Percentiles rank a stretch among this genome's conserved stretches.
These are phyloP conservation scores for Grammothele lineata DNA, from an alignment of 768 basidiomycete species.

Conservation along the genomic window DNA sequence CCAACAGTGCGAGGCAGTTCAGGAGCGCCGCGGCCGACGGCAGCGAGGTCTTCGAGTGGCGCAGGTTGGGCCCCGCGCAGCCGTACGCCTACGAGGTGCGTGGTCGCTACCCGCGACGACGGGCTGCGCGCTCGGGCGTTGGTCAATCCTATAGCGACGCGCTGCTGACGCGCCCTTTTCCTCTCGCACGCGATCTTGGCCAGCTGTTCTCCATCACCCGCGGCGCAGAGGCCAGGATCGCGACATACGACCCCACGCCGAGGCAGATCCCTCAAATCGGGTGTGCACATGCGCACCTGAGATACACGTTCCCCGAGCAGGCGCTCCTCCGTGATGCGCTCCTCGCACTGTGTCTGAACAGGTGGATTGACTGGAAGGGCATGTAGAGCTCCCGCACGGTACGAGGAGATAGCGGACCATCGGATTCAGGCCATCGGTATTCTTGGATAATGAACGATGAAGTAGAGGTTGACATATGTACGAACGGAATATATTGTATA, in stretches of 20 bases:
- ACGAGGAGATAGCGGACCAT: constrained; percentile 1
- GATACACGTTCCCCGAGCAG: constrained; percentile 60
- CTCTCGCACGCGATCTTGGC: constrained; percentile 40
- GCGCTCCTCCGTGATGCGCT: constrained; percentile 58
- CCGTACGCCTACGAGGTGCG: constrained; percentile 59
- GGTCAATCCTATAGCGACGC: too few relatives aligned
- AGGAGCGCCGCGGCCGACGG: constrained; percentile 29
- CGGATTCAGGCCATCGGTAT: too few relatives aligned
- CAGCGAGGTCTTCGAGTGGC: constrained; percentile 64
- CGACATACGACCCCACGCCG: constrained; percentile 50
- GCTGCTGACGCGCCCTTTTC: too few relatives aligned
- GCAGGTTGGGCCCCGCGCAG: constrained; percentile 41
- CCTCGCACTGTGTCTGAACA: constrained; percentile 64
- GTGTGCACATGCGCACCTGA: constrained; percentile 56
- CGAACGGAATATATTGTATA: constrained; percentile 9
- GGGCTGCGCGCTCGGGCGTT: too few relatives aligned
- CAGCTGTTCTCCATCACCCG: constrained; percentile 27
- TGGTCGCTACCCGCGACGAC: constrained; percentile 1
- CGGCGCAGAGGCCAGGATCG: constrained; percentile 38
- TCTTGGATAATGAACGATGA: too few relatives aligned
- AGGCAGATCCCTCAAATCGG: constrained; percentile 55
- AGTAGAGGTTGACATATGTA: background rate
- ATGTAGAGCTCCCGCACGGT: too few relatives aligned
- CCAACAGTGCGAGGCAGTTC: constrained; percentile 54
- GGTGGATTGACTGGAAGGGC: constrained; percentile 66